Percentiles rank a stretch among this genome's conserved stretches.
phyloP scores from a whole-genome alignment of 768 basidiomycete species.

The Daedaleopsis nitida region DNA sequence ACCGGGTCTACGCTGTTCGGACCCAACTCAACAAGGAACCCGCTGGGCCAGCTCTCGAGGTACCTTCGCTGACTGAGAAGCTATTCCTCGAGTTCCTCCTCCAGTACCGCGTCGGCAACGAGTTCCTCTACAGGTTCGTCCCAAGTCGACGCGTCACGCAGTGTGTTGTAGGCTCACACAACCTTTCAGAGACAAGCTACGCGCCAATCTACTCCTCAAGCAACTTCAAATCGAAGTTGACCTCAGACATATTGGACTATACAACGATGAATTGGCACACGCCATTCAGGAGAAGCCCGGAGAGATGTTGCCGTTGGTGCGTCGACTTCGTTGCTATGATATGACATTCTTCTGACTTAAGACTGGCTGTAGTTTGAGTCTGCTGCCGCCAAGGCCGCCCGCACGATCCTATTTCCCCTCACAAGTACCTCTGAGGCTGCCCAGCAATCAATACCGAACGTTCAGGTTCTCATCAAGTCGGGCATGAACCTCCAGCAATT shows the following conservation, averaged over 20 bases:
- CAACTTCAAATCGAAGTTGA: slow-evolving; percentile 69
- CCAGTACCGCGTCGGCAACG: slow-evolving; percentile 84
- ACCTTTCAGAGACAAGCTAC: slow-evolving; percentile 74
- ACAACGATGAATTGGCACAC: slow-evolving; percentile 93
- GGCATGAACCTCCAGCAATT: slow-evolving; percentile 93
- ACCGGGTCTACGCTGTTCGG: slow-evolving; percentile 79
- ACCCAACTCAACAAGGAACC: slow-evolving; percentile 60
- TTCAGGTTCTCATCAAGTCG: slow-evolving; percentile 89
- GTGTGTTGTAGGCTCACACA: neutral
- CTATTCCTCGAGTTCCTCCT: slow-evolving; percentile 84
- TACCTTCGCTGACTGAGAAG: slow-evolving; percentile 80
- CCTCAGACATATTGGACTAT: slow-evolving; percentile 54
- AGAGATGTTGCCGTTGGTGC: slow-evolving; percentile 84
- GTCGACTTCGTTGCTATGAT: slow-evolving; percentile 24
- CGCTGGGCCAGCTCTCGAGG: slow-evolving; percentile 58
- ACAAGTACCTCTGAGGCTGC: slow-evolving; percentile 53
- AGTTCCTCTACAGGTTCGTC: slow-evolving; percentile 84
- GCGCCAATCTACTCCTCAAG: slow-evolving; percentile 87
- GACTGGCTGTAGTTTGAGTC: slow-evolving; percentile 74
- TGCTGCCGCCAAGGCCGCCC: slow-evolving; percentile 83
- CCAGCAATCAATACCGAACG: slow-evolving; percentile 56
- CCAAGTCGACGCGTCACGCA: slow-evolving; percentile 19
- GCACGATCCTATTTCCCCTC: slow-evolving; percentile 81
- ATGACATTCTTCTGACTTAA: neutral
- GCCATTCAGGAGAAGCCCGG: slow-evolving; percentile 87